Percentiles rank a stretch among this genome's conserved stretches.
phyloP scores from a whole-genome alignment of 345 rosid genomes.

The Rhodomyrtus tomentosa region DNA sequence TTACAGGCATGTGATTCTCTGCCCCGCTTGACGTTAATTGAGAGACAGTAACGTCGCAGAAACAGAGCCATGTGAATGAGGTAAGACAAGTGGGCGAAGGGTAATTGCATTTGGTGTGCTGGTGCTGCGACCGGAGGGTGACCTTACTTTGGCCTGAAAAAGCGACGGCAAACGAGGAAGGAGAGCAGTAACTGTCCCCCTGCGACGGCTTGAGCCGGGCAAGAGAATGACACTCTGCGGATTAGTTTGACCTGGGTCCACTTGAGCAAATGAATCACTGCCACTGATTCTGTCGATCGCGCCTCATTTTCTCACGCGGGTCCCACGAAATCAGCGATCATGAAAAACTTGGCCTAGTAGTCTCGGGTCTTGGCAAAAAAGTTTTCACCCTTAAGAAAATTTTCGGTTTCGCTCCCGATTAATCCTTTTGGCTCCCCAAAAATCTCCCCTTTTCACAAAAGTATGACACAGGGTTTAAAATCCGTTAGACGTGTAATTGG shows the following conservation, averaged over 20 bases:
- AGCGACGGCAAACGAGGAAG: background rate
- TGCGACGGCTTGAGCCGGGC: background rate
- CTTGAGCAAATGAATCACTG: background rate
- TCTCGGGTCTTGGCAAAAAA: background rate
- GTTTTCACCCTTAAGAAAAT: background rate
- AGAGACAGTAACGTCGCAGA: background rate
- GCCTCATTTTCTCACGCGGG: fast-evolving
- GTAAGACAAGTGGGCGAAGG: background rate
- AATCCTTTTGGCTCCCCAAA: background rate
- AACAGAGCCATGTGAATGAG: background rate
- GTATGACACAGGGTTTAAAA: background rate
- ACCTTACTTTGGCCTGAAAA: background rate
- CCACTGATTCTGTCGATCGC: background rate
- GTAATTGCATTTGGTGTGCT: background rate
- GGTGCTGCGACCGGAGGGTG: background rate
- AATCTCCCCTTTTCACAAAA: background rate
- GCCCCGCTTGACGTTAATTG: background rate
- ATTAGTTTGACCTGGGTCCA: background rate
- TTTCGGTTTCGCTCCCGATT: background rate
- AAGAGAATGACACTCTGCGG: background rate
- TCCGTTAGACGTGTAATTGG: background rate
- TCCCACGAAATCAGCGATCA: background rate
- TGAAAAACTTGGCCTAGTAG: background rate
- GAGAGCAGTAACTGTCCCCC: background rate
- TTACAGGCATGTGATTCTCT: background rate